Evolutionary conservation across 768 basidiomycete species (phyloP).

Genomic region (Suillus lakei): DNA sequence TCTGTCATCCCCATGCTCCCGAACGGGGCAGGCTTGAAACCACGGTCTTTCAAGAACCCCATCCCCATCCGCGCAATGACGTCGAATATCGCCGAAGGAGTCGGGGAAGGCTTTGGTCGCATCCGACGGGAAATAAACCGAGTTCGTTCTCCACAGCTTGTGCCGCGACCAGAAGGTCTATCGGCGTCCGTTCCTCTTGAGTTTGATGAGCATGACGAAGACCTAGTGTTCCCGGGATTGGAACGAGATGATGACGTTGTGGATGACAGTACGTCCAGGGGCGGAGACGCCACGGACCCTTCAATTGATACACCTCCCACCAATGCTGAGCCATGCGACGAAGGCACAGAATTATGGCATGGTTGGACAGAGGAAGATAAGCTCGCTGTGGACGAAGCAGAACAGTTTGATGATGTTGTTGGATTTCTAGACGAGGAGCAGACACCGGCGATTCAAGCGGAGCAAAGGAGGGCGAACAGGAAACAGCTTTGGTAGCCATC

Average conservation of each 20-base stretch:
- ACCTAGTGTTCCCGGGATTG: conserved; percentile 45
- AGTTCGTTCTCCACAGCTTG: conserved; percentile 50
- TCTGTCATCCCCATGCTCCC: conserved; percentile 79
- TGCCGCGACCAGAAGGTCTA: conserved; percentile 29
- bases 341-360: conserved; percentile 27
- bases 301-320: conserved; percentile 47
- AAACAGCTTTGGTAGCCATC: conserved; percentile 10
- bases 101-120: conserved; percentile 64
- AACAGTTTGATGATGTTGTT: conserved; percentile 38
- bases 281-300: conserved; percentile 32
- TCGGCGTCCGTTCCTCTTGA: conserved; percentile 43
- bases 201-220: conserved; percentile 75
- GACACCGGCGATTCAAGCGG: conserved; percentile 20
- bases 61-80: conserved; percentile 64
- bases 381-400: conserved; percentile 36
- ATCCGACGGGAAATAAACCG: conserved; percentile 60
- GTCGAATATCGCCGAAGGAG: conserved; percentile 53
- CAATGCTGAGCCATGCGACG: conserved; percentile 7
- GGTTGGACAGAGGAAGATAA: conserved; percentile 31
- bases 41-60: conserved; percentile 44
- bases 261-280: conserved; percentile 30
- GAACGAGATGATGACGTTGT: conserved; percentile 20
- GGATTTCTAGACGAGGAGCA: conserved; percentile 40
- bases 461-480: conserved; percentile 15
- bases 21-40: conserved; percentile 59